Evolutionary conservation across 495 filamentous ascomycete genomes (phyloP).

Genomic region (Penicillium pancosmium): DNA sequence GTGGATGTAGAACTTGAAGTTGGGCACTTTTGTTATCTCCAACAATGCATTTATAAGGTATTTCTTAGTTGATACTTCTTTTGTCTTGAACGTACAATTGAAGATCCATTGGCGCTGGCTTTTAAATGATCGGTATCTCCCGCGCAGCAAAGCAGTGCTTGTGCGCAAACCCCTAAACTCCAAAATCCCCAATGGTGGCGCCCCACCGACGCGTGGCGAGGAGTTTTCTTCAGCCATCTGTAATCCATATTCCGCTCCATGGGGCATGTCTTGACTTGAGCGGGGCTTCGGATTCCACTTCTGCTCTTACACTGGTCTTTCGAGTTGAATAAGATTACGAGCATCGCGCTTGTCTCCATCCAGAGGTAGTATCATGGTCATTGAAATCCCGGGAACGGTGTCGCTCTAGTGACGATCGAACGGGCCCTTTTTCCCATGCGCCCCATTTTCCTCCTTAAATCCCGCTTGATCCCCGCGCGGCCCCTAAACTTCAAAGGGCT

Average conservation of each 20-base stretch:
- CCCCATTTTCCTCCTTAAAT: constrained; percentile 2
- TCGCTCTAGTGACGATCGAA: neutral
- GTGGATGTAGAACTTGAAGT: neutral
- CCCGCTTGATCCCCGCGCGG: neutral
- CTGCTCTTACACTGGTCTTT: neutral
- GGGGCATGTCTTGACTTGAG: neutral
- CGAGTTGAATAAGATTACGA: constrained; percentile 2
- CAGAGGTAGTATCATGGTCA: neutral
- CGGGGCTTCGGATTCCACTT: neutral
- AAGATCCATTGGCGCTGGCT: no score
- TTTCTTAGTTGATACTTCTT: no score
- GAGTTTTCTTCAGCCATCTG: neutral
- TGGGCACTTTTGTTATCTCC: neutral
- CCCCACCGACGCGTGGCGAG: constrained; percentile 7
- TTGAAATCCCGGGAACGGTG: neutral
- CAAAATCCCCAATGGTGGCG: neutral
- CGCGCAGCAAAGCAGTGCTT: no score
- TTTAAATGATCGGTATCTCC: no score
- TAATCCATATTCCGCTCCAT: neutral
- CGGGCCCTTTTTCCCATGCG: neutral
- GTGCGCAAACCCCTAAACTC: neutral
- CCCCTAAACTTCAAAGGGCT: constrained; percentile 6
- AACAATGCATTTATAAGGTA: no score
- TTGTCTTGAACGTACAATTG: no score
- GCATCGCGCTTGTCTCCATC: constrained; percentile 1